A percentile compares a stretch with the other conserved stretches of the same genome.
phyloP scores from a whole-genome alignment of 495 filamentous ascomycete genomes.

The Jackrogersella minutella region DNA sequence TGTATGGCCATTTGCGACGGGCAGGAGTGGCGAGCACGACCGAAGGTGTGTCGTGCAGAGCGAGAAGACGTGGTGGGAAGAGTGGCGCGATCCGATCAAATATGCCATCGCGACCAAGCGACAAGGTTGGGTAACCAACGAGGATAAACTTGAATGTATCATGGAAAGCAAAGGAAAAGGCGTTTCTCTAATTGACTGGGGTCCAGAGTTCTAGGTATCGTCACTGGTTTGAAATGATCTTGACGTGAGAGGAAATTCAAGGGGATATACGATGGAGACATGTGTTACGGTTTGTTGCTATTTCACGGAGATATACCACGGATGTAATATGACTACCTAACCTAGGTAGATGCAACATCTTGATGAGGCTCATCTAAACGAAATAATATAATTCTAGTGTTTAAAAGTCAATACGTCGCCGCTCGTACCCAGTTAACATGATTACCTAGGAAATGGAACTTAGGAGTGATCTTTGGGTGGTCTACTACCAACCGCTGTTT shows the following conservation, averaged over 20 bases:
- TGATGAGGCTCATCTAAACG: too few relatives aligned
- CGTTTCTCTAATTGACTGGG: slow-evolving; percentile 50
- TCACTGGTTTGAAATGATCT: neutral
- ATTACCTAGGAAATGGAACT: too few relatives aligned
- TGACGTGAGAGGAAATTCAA: neutral
- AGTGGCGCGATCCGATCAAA: slow-evolving; percentile 55
- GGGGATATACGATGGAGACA: neutral
- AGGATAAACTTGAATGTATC: slow-evolving; percentile 59
- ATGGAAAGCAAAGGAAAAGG: slow-evolving; percentile 53
- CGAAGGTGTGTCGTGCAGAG: slow-evolving; percentile 56
- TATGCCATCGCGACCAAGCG: slow-evolving; percentile 55
- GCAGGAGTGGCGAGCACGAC: slow-evolving; percentile 48
- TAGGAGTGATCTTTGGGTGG: too few relatives aligned
- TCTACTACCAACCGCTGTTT: too few relatives aligned
- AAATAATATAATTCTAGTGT: too few relatives aligned
- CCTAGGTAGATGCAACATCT: too few relatives aligned
- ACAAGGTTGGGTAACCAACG: slow-evolving; percentile 59
- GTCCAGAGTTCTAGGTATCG: slow-evolving; percentile 38
- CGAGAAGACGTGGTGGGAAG: slow-evolving; percentile 63
- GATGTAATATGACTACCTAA: neutral
- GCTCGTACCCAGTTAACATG: too few relatives aligned
- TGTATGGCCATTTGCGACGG: slow-evolving; percentile 57
- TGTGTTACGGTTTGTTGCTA: neutral
- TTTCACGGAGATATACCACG: neutral
- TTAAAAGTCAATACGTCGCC: too few relatives aligned